Evolutionary conservation across 768 basidiomycete genomes (phyloP).

Genomic region (Cubamyces sp.): DNA sequence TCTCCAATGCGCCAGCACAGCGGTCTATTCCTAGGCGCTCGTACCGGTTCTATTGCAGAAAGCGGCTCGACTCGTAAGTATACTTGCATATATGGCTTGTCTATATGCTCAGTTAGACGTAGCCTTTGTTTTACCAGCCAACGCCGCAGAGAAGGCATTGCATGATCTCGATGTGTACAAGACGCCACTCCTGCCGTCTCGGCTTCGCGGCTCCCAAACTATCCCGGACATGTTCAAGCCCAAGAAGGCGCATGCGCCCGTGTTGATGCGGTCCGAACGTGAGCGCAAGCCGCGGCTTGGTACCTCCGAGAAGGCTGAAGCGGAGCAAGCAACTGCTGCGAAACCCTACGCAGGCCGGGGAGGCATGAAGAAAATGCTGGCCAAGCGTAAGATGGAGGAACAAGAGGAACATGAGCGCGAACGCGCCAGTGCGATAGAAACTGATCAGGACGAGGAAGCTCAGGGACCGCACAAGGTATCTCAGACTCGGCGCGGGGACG

Average conservation of each 20-base stretch:
- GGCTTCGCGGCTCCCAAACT: constrained; percentile 46
- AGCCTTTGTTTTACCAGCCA: constrained; percentile 39
- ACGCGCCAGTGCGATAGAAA: constrained; percentile 33
- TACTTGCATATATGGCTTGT: neutral
- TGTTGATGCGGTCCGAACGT: constrained; percentile 66
- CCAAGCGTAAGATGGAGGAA: constrained; percentile 61
- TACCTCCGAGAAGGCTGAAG: constrained; percentile 39
- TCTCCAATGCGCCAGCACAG: constrained; percentile 25
- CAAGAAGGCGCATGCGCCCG: constrained; percentile 44
- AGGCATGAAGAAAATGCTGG: constrained; percentile 77
- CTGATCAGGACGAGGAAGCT: constrained; percentile 38
- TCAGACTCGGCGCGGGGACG: constrained; percentile 31
- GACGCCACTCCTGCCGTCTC: constrained; percentile 76
- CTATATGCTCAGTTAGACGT: neutral
- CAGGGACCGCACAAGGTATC: constrained; percentile 33
- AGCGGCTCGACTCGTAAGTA: constrained; percentile 17
- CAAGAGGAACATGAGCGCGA: constrained; percentile 48
- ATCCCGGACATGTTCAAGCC: constrained; percentile 69
- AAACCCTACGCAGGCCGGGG: constrained; percentile 83
- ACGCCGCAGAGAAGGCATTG: constrained; percentile 66
- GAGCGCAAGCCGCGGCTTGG: constrained; percentile 51
- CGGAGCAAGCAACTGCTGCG: constrained; percentile 51
- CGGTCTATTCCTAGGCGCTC: constrained; percentile 19
- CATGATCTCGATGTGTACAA: constrained; percentile 79
- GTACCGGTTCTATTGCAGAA: constrained; percentile 11